These are phyloP conservation scores for Huntiella savannae DNA, from an alignment of 2,329 filamentous ascomycete species.

Conservation along the genomic window DNA sequence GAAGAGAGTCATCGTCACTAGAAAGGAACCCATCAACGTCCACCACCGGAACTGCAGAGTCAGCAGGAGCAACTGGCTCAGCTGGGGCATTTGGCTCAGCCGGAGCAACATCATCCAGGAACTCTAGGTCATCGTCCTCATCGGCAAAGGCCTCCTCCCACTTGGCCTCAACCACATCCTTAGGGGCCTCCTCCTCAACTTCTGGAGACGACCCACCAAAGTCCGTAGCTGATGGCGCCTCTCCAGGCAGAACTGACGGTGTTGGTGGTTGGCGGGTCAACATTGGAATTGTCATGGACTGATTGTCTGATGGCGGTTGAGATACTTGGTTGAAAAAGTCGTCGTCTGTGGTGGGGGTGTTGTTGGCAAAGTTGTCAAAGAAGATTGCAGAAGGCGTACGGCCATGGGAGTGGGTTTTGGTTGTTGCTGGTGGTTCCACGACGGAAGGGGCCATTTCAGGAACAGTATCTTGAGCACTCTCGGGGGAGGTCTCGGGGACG, in stretches of 20 bases:
- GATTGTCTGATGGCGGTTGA: background rate
- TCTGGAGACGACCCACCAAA: too few relatives aligned
- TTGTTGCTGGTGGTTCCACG: too few relatives aligned
- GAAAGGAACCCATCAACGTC: constrained; percentile 51
- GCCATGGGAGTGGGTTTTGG: too few relatives aligned
- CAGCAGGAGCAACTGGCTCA: background rate
- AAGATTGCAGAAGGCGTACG: too few relatives aligned
- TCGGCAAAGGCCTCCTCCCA: constrained; percentile 69
- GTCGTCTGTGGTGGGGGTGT: constrained; percentile 13
- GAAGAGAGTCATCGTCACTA: constrained; percentile 70
- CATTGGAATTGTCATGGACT: background rate
- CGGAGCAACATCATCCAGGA: constrained; percentile 38
- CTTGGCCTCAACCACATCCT: constrained; percentile 54
- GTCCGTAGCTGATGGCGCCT: constrained; percentile 9
- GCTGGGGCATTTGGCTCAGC: constrained; percentile 18
- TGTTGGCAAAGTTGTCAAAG: too few relatives aligned
- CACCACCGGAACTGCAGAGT: constrained; percentile 21
- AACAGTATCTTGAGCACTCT: too few relatives aligned
- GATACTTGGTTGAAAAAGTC: constrained; percentile 10
- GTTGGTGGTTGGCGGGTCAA: background rate
- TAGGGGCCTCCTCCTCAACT: constrained; percentile 15
- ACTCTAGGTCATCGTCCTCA: constrained; percentile 51
- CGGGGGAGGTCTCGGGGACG: too few relatives aligned
- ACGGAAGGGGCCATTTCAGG: too few relatives aligned
- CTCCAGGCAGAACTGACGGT: constrained; percentile 11